Base-by-base conservation (phyloP, 352 stramenopile genomes). In the Phytophthora vignae region DNA sequence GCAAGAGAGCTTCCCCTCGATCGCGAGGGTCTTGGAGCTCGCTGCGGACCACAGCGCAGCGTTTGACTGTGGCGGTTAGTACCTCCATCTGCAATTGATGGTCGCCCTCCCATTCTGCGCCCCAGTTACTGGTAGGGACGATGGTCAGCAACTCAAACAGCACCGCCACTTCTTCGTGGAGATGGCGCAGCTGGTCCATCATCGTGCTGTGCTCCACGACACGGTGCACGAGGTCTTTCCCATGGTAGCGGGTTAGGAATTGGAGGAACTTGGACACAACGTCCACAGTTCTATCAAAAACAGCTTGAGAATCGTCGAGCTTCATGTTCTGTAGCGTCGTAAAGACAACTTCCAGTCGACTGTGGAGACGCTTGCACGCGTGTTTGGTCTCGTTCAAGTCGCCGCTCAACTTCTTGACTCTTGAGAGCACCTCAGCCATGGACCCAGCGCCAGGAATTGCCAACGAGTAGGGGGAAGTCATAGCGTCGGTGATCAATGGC, bases 101-200 rank as follows among this genome's bases (percentile, higher is more conserved):
- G 38, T 76, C 71, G 17, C 55, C 29, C 4, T 63, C 54, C 57
- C 53, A 71, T 64, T 74, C 48, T 17, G 55, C 44, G 31, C 64
- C 68, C 75, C 71, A 82, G n/a, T n/a, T 42, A 4, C 10, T n/a
- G 0, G 38, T 29, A 19, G 31, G 55, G 21, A 60, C 27, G 10
- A 82, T 29, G 33, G 67, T 71, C 5, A 82, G 55, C 12, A 77
- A 25, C 33, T 67, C 50, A 38, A 74, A 73, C 4, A 79, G 19
- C 25, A 14, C 38, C 22, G 67, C 66, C 17, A 82, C 59, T 9
- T 74, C 63, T 60, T 82, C 70, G 38, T 78, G 53, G 0, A 78
- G 1, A 12, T 55, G 1, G 2, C 40, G 54, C 3, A 82, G 29
- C 53, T 78, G 46, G 12, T 71, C 65, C 65, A 76, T 73, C 69